Base-by-base conservation (phyloP, 345 rosid genomes). In the Xanthoceras sorbifolium region DNA sequence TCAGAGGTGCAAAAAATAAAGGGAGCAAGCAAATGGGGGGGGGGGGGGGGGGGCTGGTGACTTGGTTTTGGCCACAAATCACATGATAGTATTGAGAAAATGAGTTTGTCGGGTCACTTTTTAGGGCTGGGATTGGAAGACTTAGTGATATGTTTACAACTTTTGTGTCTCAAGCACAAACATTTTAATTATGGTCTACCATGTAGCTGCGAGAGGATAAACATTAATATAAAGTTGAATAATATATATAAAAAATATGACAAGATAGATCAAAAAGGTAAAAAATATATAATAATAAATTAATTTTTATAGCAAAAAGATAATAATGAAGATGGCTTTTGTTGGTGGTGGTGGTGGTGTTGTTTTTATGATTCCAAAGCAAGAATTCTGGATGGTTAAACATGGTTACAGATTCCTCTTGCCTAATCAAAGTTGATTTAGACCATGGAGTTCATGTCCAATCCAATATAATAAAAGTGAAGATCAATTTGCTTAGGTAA, bases 81-180 rank as follows among this genome's bases (percentile, higher is more conserved):
- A 86, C 85, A 81, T 79, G 85, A 80, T 74, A 75, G 55, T 76
- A 74, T 76, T 77, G 46, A 78, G 77, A 76, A 67, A 86, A 88
- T 84, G 89, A 88, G 84, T 79, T 82, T 85, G 90, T 87, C 94
- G 89, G 88, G 54, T 82, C 86, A 82, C 89, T 82, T 87, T 84
- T 71, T 78, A 64, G 78, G 85, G 87, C 54, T 71, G 38, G 62
- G 78, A 86, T 85, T 77, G 66, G 69, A 78, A 71, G 67, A 61
- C 59, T 23, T 67, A 69, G 67, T 69, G 82, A 79, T 74, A 29
- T 71, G 83, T 54, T 54, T 80, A 75, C 62, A 9, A 71, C 69
- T 54, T n/a, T 72, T 81, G 74, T 84, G 76, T 66, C 65, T 32
- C 82, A 76, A 69, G 54, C 69, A 78, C 36, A 69, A 46, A 75